Conservation (phyloP, 1,284 basidiomycete genomes). For the Rhodotorula glutinis region DNA sequence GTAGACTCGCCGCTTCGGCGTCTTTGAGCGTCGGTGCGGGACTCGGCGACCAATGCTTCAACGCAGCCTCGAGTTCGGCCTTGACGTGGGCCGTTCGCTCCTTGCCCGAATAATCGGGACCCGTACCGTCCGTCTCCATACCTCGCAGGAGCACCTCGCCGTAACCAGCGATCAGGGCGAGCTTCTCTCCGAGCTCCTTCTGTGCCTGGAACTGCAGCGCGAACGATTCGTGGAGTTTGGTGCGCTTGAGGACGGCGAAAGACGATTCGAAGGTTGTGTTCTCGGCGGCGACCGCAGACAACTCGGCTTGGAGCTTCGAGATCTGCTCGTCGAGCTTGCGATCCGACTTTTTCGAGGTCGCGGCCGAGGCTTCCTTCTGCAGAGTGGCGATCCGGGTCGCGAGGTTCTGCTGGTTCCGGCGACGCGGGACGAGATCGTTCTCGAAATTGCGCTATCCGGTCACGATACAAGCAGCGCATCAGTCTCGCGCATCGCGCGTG, state of each 20-base stretch:
- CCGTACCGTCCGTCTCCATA: slow-evolving; percentile 36
- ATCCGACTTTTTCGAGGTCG: slow-evolving; percentile 16
- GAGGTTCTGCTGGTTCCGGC: slow-evolving; percentile 19
- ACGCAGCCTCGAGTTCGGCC: slow-evolving; percentile 32
- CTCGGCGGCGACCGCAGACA: slow-evolving; percentile 27
- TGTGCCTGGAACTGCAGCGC: slow-evolving; percentile 39
- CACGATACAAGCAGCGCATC: background rate
- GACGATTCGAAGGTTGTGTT: slow-evolving; percentile 31
- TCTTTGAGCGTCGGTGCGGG: slow-evolving; percentile 18
- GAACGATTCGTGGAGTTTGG: slow-evolving; percentile 41
- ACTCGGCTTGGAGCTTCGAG: slow-evolving; percentile 23
- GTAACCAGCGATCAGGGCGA: slow-evolving; percentile 41
- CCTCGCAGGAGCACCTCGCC: slow-evolving; percentile 41
- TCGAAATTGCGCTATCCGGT: slow-evolving; percentile 40
- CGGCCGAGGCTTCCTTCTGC: slow-evolving; percentile 12
- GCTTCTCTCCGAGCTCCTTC: slow-evolving; percentile 43
- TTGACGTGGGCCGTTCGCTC: slow-evolving; percentile 40
- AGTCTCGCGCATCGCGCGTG: no score
- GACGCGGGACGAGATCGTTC: slow-evolving; percentile 37
- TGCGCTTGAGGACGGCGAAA: slow-evolving; percentile 40
- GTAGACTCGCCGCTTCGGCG: background rate
- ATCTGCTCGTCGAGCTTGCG: slow-evolving; percentile 16
- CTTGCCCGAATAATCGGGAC: slow-evolving; percentile 36
- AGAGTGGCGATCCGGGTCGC: slow-evolving; percentile 21
- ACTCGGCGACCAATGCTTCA: slow-evolving; percentile 21